Percentiles rank a stretch among this genome's conserved stretches.
Conservation (phyloP, 225 moss, liverwort and hornwort genomes). For the Sphagnum tenellum region DNA sequence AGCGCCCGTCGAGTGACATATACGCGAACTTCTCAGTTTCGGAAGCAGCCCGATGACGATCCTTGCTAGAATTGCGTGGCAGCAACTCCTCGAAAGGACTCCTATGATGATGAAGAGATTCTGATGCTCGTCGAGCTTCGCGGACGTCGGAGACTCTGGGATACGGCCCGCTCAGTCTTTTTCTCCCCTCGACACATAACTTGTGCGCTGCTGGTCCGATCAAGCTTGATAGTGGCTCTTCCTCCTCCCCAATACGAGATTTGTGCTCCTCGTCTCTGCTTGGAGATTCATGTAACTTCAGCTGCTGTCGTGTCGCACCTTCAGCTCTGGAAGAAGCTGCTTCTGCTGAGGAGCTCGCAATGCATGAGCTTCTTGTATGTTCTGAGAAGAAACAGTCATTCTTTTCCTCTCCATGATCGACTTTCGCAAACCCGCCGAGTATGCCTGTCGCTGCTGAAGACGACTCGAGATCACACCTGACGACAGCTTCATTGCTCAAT, state of each 20-base stretch:
- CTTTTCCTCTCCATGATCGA: too few relatives aligned
- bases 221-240: conserved; percentile 3
- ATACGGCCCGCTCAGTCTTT: conserved; percentile 3
- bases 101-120: too few relatives aligned
- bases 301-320: background rate
- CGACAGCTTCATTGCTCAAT: too few relatives aligned
- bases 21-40: conserved; percentile 28
- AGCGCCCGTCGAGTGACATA: conserved; percentile 41
- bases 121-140: conserved; percentile 7
- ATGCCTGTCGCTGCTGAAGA: background rate
- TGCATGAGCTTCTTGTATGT: too few relatives aligned
- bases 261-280: conserved; percentile 2
- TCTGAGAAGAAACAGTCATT: too few relatives aligned
- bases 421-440: conserved; percentile 4
- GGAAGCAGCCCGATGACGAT: too few relatives aligned
- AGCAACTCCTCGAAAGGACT: too few relatives aligned
- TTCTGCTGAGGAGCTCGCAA: background rate
- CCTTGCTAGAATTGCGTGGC: too few relatives aligned
- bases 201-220: conserved; percentile 11
- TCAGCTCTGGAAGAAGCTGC: background rate
- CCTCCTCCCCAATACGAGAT: background rate
- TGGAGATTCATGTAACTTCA: background rate
- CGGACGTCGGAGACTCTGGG: conserved; percentile 29
- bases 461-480: too few relatives aligned
- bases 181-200: conserved; percentile 9